Base-by-base conservation (phyloP, 768 basidiomycete genomes). In the Amanita fuliginea region DNA sequence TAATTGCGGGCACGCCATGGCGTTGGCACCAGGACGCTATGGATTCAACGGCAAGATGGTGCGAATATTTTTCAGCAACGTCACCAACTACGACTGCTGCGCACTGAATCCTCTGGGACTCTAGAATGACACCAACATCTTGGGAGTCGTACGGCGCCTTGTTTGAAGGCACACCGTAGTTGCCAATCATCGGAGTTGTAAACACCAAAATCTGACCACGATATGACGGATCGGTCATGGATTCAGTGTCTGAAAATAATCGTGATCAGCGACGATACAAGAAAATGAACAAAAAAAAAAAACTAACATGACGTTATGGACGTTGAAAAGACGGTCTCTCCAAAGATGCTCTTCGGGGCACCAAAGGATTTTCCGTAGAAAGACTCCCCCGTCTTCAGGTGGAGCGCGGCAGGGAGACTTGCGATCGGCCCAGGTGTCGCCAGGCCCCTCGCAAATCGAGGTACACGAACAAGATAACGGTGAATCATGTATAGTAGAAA, bases 161-260 rank as follows among this genome's bases (percentile, higher is more conserved):
- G 66, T 99, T 98, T 30, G 62, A 58, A 5, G 96, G 96, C 7
- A 99, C 92, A 47, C 96, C 96, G 60, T 99, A 99, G 66, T 99
- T 99, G 35, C 96, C 96, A 56, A 99, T 96, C 67, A 99, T 80
- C 8, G 96, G 96, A 0, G 94, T 86, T 39, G 96, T 99, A 71
- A 99, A 99, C 51, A 99, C 96, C 55, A 99, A 79, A 61, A 99
- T 95, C 67, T 99, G 96, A 45, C 91, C 86, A 30, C 91, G 87
- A 67, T 99, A 98, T 6, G 96, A 98, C 6, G 96, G 96, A 64
- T 99, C 96, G 33, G 96, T 99, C 96, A 99, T 97, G 6, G 92
- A 96, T 68, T 99, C 96, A 42, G 95, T 98, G 65, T 99, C 93
- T 95, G 61, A 35, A 39, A 37, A 54, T 49, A 47, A 53, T 55